A percentile compares a stretch with the other conserved stretches of the same genome.
These are phyloP conservation scores for Candida saitoana DNA, from an alignment of 805 yeast genomes.

Conservation along the genomic window DNA sequence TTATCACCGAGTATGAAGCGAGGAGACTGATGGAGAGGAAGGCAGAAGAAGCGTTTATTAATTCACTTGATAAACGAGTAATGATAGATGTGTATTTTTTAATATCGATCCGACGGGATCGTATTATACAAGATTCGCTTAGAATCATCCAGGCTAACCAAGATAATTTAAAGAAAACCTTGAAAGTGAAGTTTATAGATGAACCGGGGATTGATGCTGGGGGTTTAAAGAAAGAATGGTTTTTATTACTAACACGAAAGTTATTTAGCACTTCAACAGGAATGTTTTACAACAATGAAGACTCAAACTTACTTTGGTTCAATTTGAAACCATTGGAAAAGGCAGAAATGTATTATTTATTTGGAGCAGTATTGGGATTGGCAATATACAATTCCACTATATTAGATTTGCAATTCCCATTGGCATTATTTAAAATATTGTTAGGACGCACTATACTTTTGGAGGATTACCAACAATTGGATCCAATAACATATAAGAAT, in stretches of 20 bases:
- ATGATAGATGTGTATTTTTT: slow-evolving; percentile 66
- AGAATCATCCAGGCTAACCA: slow-evolving; percentile 52
- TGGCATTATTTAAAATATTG: slow-evolving; percentile 70
- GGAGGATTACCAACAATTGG: slow-evolving; percentile 63
- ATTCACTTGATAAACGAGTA: slow-evolving; percentile 59
- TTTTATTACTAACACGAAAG: slow-evolving; percentile 64
- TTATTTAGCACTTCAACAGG: slow-evolving; percentile 67
- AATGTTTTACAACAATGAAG: slow-evolving; percentile 61
- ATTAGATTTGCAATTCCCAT: slow-evolving; percentile 74
- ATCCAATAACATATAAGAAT: slow-evolving; percentile 56
- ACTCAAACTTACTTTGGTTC: slow-evolving; percentile 77
- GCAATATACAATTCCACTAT: slow-evolving; percentile 90
- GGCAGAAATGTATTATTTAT: slow-evolving; percentile 60
- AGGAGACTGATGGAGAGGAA: slow-evolving; percentile 75
- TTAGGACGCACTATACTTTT: slow-evolving; percentile 51
- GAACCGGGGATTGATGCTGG: slow-evolving; percentile 97
- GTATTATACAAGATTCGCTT: slow-evolving; percentile 72
- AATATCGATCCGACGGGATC: slow-evolving; percentile 62
- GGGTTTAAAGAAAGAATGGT: slow-evolving; percentile 94
- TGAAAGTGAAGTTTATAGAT: slow-evolving; percentile 73
- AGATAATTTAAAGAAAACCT: slow-evolving; percentile 63
- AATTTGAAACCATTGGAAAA: slow-evolving; percentile 42
- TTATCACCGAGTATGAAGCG: slow-evolving; percentile 78
- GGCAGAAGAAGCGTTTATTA: slow-evolving; percentile 85
- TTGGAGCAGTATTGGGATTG: slow-evolving; percentile 84